A percentile compares a stretch with the other conserved stretches of the same genome.
These are phyloP conservation scores for Micractinium sp. DNA, from an alignment of 139 green algal species.

Conservation along the genomic window DNA sequence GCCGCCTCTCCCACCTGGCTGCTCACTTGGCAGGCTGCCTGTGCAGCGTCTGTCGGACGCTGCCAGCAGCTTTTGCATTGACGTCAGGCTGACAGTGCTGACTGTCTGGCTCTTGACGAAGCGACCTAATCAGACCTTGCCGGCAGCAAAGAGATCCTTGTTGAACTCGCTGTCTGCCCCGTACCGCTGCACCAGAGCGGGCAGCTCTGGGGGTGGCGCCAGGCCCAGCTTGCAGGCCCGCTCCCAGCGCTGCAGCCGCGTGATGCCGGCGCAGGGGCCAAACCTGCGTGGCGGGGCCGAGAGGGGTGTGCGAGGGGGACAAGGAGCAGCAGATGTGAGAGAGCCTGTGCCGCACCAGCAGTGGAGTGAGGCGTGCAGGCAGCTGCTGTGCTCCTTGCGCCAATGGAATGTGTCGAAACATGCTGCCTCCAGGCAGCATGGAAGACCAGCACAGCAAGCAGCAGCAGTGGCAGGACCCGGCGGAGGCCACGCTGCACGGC, in stretches of 20 bases:
- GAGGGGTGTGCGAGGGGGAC: not conserved
- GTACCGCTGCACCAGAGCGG: slow-evolving; percentile 4
- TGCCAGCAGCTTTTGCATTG: not conserved
- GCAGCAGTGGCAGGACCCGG: not conserved
- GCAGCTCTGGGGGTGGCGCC: slow-evolving; percentile 32
- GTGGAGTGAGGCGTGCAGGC: too few species aligned
- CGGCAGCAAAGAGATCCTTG: not conserved
- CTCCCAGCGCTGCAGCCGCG: slow-evolving; percentile 39
- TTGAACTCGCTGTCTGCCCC: slow-evolving; percentile 6
- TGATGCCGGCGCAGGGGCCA: slow-evolving; percentile 40
- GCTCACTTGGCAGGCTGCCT: too few species aligned
- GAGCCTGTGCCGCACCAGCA: too few species aligned
- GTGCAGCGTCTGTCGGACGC: not conserved
- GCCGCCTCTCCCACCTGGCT: too few species aligned
- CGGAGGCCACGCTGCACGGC: not conserved
- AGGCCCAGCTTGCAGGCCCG: slow-evolving; percentile 43
- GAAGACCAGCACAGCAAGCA: not conserved
- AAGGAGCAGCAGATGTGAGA: too few species aligned
- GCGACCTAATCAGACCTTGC: not conserved
- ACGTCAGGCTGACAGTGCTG: too few species aligned
- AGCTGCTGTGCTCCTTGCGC: too few species aligned
- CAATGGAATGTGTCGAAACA: too few species aligned
- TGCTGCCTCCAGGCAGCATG: too few species aligned
- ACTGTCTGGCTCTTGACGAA: too few species aligned
- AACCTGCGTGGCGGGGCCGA: slow-evolving; percentile 11